Evolutionary conservation across 352 stramenopile genomes (phyloP).

Genomic region (Phytophthora megakarya): DNA sequence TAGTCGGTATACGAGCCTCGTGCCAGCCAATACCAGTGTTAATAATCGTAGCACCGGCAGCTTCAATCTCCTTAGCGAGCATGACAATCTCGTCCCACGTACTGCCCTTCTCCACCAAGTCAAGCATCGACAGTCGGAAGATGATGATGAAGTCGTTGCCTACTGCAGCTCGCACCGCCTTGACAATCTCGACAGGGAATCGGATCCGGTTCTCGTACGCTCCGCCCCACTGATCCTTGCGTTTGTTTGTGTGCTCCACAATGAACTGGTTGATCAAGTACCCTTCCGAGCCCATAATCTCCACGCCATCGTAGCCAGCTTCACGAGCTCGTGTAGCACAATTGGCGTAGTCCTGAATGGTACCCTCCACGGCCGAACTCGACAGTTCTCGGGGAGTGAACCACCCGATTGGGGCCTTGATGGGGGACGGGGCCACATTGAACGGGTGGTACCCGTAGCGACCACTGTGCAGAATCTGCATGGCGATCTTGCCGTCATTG

Average conservation of each 20-base stretch:
- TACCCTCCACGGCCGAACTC: slow-evolving; percentile 81
- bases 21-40: slow-evolving; percentile 99
- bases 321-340: slow-evolving; percentile 82
- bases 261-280: slow-evolving; percentile 99
- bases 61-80: slow-evolving; percentile 92
- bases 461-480: slow-evolving; percentile 94
- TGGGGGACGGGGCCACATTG: slow-evolving; percentile 90
- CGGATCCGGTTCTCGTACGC: slow-evolving; percentile 94
- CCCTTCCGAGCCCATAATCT: slow-evolving; percentile 98
- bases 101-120: slow-evolving; percentile 93
- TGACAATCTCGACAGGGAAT: slow-evolving; percentile 95
- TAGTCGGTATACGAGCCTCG: slow-evolving; percentile 96
- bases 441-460: slow-evolving; percentile 98
- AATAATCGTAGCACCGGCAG: slow-evolving; percentile 94
- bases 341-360: slow-evolving; percentile 94
- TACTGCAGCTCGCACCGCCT: slow-evolving; percentile 85
- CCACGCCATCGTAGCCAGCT: slow-evolving; percentile 97
- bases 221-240: slow-evolving; percentile 95
- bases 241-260: slow-evolving; percentile 93
- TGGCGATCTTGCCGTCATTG: slow-evolving; percentile 83
- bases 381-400: slow-evolving; percentile 91
- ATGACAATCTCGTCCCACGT: slow-evolving; percentile 89
- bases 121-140: slow-evolving; percentile 96
- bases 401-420: slow-evolving; percentile 94
- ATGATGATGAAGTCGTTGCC: slow-evolving; percentile 98